A percentile compares a stretch with the other conserved stretches of the same genome.
Evolutionary conservation across 1,139 yeast species (phyloP).

Genomic region (Debaryomyces nepalensis): DNA sequence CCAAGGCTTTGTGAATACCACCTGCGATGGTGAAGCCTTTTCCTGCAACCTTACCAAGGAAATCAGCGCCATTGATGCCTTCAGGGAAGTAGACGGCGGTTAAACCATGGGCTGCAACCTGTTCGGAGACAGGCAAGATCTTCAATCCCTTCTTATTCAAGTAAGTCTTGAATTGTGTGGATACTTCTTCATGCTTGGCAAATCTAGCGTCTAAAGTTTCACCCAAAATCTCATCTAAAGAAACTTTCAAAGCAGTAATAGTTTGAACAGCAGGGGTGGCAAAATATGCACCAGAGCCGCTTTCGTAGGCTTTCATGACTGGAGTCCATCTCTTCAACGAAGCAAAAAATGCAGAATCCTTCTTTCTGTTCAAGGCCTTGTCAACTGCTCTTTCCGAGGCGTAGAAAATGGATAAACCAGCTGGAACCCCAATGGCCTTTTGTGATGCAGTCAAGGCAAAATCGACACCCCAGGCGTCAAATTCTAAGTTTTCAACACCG

Average conservation of each 20-base stretch:
- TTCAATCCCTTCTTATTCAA: slow-evolving; percentile 63
- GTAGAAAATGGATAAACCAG: slow-evolving; percentile 82
- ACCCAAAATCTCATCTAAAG: slow-evolving; percentile 72
- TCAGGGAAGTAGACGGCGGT: slow-evolving; percentile 88
- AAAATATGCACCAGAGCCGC: slow-evolving; percentile 82
- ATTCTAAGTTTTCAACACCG: slow-evolving; percentile 84
- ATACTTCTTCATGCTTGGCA: slow-evolving; percentile 62
- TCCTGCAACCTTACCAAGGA: slow-evolving; percentile 56
- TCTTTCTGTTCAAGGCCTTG: slow-evolving; percentile 59
- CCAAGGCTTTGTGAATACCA: slow-evolving; percentile 84
- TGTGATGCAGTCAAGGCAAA: slow-evolving; percentile 90
- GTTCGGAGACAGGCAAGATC: slow-evolving; percentile 64
- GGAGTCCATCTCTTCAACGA: slow-evolving; percentile 88
- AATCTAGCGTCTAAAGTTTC: slow-evolving; percentile 65
- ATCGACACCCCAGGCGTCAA: slow-evolving; percentile 91
- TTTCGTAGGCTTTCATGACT: slow-evolving; percentile 84
- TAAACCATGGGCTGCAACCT: slow-evolving; percentile 83
- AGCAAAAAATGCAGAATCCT: slow-evolving; percentile 70
- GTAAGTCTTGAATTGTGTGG: slow-evolving; percentile 66
- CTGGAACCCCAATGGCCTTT: slow-evolving; percentile 93
- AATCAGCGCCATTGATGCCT: slow-evolving; percentile 67
- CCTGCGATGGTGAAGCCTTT: slow-evolving; percentile 87
- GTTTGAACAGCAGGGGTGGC: slow-evolving; percentile 95
- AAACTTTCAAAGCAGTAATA: slow-evolving; percentile 77
- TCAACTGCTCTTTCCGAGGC: slow-evolving; percentile 76